Conservation (phyloP, 106 monocot species). For the Xerophyta viscosa region DNA sequence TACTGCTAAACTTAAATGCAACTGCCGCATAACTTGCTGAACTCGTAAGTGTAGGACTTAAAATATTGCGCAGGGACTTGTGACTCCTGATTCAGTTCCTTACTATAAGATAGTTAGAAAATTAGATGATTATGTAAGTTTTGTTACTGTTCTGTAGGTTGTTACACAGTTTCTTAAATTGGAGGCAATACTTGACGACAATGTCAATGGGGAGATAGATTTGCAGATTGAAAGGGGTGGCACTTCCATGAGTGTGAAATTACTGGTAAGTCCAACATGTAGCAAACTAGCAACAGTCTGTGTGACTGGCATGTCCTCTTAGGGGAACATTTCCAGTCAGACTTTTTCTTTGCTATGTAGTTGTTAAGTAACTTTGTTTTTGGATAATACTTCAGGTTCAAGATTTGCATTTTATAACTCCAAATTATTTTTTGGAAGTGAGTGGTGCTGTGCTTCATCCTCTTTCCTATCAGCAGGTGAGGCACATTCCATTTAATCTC, state of each 20-base stretch:
- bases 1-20: no score
- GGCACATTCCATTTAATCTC: no score
- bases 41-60: no score
- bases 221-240: conserved; percentile 93
- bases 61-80: no score
- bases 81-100: no score
- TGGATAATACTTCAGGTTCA: conserved; percentile 51
- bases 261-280: conserved; percentile 33
- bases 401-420: conserved; percentile 92
- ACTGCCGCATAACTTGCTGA: no score
- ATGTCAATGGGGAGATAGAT: conserved; percentile 40
- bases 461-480: conserved; percentile 95
- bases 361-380: neutral
- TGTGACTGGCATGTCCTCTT: neutral
- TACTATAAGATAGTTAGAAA: no score
- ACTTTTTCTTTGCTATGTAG: neutral
- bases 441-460: conserved; percentile 90
- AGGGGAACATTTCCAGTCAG: no score
- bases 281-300: no score
- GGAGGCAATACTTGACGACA: conserved; percentile 79
- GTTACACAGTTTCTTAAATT: conserved; percentile 89
- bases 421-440: conserved; percentile 83
- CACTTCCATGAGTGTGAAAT: conserved; percentile 31
- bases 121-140: neutral
- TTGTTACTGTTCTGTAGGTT: conserved; percentile 46